Evolutionary conservation across 176 grass and related monocot genomes (phyloP).

Genomic region (Raddia distichophylla): DNA sequence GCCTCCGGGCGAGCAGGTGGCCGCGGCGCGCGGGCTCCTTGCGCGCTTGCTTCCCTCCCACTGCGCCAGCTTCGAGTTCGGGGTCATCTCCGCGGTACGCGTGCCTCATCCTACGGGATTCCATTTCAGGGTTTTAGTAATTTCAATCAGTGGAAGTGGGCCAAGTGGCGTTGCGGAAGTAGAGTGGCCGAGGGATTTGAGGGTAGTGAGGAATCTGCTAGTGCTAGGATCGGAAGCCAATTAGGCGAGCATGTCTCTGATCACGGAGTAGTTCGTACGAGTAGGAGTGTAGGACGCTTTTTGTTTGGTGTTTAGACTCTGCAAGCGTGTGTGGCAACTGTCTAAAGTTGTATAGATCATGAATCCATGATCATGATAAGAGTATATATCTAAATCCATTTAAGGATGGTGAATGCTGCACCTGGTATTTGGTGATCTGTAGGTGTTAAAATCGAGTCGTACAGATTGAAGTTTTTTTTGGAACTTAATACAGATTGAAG

Average conservation of each 20-base stretch:
- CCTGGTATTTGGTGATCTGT: background rate
- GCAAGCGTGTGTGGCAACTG: background rate
- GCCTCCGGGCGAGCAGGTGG: conserved; percentile 48
- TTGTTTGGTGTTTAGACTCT: background rate
- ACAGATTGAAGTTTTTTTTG: background rate
- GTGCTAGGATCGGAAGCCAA: background rate
- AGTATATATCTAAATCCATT: background rate
- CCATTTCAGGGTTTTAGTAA: background rate
- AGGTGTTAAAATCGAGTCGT: background rate
- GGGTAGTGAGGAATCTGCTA: background rate
- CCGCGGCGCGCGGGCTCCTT: conserved; percentile 51
- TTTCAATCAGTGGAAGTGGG: too few relatives aligned
- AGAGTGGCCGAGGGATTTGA: background rate
- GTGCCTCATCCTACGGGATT: background rate
- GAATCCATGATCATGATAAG: background rate
- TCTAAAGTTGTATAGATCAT: background rate
- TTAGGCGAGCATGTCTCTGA: background rate
- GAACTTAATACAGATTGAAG: background rate
- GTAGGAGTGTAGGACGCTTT: too few relatives aligned
- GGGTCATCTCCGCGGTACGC: conserved; percentile 55
- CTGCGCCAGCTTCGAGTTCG: conserved; percentile 62
- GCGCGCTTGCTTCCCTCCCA: conserved; percentile 65
- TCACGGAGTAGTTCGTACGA: background rate
- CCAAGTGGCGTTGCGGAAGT: background rate
- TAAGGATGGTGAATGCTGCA: background rate